Evolutionary conservation across 2,329 filamentous ascomycete species (phyloP), one percentile per base, ranked within the genome.

Genomic region (Phaeosphaeriaceae sp.): DNA sequence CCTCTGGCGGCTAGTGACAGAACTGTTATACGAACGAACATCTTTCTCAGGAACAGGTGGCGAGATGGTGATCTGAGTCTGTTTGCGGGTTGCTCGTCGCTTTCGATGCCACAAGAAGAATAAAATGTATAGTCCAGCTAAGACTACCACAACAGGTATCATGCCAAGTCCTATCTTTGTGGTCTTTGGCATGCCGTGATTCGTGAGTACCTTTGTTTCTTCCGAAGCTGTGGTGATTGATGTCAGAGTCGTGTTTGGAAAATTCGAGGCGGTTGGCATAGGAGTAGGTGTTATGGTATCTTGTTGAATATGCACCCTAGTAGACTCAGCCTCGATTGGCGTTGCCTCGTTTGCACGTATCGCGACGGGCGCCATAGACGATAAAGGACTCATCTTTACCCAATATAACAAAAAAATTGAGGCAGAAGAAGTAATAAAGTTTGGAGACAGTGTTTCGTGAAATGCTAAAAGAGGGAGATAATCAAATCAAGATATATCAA

Each of bases 161-260:
- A 66, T 63, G 6, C 54, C 63, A 11, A 69, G 55, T 9, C 63
- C 66, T 9, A 66, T 37, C 36, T 62, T 66, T 30, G 41, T 56
- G 4, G 30, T 57, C 15, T 41, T 47, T 35, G 47, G 35, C 45
- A 56, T 48, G 23, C 20, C 30, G 18, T 42, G 51, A 20, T 50
- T 35, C 12, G 38, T 20, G 7, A 35, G 36, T 21, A 34, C 38
- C 13, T 41, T 35, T 18, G 42, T 42, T 15, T 35, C 36, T 18
- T 40, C 13, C n/a, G 45, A 23, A 3, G 26, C 29, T 9, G 45
- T 12, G n/a, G 15, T 17, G 15, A 20, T 17, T 21, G n/a, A 17
- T 11, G 7, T 15, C 11, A 17, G 8, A n/a, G 23, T 11, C 7
- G 11, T 26, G 11, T 3, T 32, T 16, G 28, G 13, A n/a, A 28